phyloP scores from a whole-genome alignment of 2,329 filamentous ascomycete genomes.

The Teratosphaeria destructans region DNA sequence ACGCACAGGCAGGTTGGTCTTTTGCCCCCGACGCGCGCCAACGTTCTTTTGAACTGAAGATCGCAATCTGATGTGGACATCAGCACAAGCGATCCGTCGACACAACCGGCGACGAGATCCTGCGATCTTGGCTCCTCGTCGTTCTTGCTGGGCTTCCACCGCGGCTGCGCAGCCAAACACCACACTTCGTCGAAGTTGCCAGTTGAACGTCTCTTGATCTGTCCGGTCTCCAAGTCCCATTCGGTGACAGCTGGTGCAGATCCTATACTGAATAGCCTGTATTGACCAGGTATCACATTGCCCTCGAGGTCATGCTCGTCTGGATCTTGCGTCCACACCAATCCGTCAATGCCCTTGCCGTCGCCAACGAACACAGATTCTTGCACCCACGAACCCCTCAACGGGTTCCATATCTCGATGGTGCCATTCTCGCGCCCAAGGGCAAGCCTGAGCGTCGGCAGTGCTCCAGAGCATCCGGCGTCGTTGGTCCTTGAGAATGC shows the following conservation, averaged over 20 bases:
- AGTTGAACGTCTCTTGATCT: slow-evolving; percentile 69
- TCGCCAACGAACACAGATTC: slow-evolving; percentile 70
- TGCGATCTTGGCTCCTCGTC: slow-evolving; percentile 25
- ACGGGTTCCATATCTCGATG: slow-evolving; percentile 95
- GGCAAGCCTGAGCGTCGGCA: slow-evolving; percentile 61
- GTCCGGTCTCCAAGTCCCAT: slow-evolving; percentile 78
- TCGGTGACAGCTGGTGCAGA: slow-evolving; percentile 88
- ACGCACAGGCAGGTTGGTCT: slow-evolving; percentile 85
- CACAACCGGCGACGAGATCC: slow-evolving; percentile 78
- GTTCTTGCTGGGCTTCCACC: slow-evolving; percentile 29
- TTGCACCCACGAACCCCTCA: slow-evolving; percentile 74
- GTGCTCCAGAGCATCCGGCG: slow-evolving; percentile 31
- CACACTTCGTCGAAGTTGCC: slow-evolving; percentile 95
- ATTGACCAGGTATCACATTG: slow-evolving; percentile 54
- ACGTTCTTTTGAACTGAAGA: slow-evolving; percentile 64
- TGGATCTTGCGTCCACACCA: slow-evolving; percentile 84
- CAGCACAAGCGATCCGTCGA: slow-evolving; percentile 78
- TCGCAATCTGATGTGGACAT: slow-evolving; percentile 80
- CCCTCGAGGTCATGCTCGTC: slow-evolving; percentile 57
- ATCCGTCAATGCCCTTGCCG: slow-evolving; percentile 77
- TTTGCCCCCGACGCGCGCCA: slow-evolving; percentile 69
- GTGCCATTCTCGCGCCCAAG: slow-evolving; percentile 89
- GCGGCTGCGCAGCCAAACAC: slow-evolving; percentile 84
- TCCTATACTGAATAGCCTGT: slow-evolving; percentile 90
- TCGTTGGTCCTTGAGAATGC: slow-evolving; percentile 74